These are phyloP conservation scores for Pterocarpus santalinus DNA, from an alignment of 306 rosid genomes.

Conservation along the genomic window DNA sequence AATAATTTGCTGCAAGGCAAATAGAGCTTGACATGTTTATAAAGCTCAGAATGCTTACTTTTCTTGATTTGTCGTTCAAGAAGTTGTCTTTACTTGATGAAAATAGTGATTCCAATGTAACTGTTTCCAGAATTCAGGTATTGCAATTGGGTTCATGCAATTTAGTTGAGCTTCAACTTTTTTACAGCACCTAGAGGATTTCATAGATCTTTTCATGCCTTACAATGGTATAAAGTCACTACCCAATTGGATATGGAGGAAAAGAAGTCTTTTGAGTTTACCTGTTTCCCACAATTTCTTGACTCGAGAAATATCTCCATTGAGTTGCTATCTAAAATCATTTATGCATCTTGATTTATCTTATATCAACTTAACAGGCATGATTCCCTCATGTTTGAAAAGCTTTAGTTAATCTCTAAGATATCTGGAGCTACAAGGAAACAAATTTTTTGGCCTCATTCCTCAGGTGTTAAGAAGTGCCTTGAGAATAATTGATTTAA, in stretches of 20 bases:
- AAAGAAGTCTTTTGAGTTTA: background rate
- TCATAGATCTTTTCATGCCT: background rate
- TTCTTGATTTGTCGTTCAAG: background rate
- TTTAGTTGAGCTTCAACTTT: constrained; percentile 6
- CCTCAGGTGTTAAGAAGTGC: constrained; percentile 5
- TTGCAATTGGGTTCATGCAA: constrained; percentile 23
- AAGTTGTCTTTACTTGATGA: background rate
- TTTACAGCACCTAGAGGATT: background rate
- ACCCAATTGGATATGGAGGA: constrained; percentile 38
- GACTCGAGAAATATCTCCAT: constrained; percentile 29
- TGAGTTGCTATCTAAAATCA: constrained; percentile 39
- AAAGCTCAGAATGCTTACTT: background rate
- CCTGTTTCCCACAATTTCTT: background rate
- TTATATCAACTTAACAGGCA: constrained; percentile 10
- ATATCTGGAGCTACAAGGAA: background rate
- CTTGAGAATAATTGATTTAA: background rate
- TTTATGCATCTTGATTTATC: constrained; percentile 36
- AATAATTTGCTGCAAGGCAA: constrained; percentile 30
- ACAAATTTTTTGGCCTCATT: constrained; percentile 18
- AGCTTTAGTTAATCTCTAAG: background rate
- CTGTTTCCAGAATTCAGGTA: background rate
- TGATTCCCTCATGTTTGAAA: constrained; percentile 41
- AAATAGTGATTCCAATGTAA: background rate
- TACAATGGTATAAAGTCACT: background rate
- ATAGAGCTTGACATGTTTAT: constrained; percentile 23